These are phyloP conservation scores for Ustilago bromivora DNA, from an alignment of 1,284 basidiomycete species.

Conservation along the genomic window DNA sequence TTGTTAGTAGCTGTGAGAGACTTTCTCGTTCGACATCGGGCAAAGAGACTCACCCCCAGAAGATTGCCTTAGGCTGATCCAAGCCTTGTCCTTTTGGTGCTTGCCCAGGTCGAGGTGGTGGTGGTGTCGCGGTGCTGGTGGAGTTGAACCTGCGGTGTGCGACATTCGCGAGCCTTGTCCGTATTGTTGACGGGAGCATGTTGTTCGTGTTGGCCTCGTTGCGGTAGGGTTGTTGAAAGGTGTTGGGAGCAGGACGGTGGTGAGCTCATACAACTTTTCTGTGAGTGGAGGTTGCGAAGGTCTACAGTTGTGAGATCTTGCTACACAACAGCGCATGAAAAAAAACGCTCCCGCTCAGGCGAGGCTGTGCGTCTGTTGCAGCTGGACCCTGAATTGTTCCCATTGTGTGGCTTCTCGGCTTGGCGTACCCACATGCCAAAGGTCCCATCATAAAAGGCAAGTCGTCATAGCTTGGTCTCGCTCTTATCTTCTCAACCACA, in stretches of 20 bases:
- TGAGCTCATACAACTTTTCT: neutral
- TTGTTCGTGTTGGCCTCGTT: neutral
- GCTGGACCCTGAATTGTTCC: slow-evolving; percentile 22
- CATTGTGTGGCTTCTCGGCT: neutral
- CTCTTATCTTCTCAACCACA: neutral
- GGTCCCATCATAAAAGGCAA: neutral
- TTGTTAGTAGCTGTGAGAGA: neutral
- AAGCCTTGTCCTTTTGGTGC: slow-evolving; percentile 29
- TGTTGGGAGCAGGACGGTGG: neutral
- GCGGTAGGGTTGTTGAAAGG: neutral
- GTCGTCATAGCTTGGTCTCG: neutral
- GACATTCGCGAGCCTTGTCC: neutral
- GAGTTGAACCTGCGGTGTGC: slow-evolving; percentile 6
- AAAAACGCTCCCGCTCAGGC: neutral
- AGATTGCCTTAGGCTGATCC: slow-evolving; percentile 46
- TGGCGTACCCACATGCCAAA: neutral
- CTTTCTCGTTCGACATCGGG: too few species aligned
- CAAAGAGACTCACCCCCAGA: slow-evolving; percentile 41
- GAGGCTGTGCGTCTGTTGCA: neutral
- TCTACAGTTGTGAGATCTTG: neutral
- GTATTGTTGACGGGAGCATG: slow-evolving; percentile 19
- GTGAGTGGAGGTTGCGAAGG: neutral
- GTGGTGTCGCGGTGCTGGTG: slow-evolving; percentile 5
- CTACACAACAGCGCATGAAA: neutral
- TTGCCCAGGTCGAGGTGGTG: neutral